A percentile compares a stretch with the other conserved stretches of the same genome.
phyloP scores from a whole-genome alignment of 345 rosid genomes.

The Geranium brycei region DNA sequence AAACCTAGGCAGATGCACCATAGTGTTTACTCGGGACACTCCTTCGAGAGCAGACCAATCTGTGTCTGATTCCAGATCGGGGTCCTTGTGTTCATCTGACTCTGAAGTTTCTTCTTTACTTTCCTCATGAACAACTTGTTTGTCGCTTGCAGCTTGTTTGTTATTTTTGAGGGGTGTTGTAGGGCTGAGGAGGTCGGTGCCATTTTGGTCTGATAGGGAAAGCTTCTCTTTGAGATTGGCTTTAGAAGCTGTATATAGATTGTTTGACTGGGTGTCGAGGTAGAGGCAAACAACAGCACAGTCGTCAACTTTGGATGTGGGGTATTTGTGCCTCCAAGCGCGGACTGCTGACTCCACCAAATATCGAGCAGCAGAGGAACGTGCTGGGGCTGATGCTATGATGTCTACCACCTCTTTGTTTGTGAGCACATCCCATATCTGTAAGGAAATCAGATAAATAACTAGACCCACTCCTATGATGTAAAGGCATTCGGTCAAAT shows the following conservation, averaged over 20 bases:
- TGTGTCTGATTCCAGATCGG: slow-evolving; percentile 27
- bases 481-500: neutral
- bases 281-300: slow-evolving; percentile 96
- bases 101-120: slow-evolving; percentile 10
- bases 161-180: slow-evolving; percentile 18
- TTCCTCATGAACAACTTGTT: slow-evolving; percentile 16
- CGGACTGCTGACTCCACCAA: slow-evolving; percentile 78
- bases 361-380: slow-evolving; percentile 61
- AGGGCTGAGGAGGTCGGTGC: slow-evolving; percentile 20
- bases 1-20: slow-evolving; percentile 65
- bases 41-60: slow-evolving; percentile 97
- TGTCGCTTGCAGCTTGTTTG: slow-evolving; percentile 20
- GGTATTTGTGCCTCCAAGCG: slow-evolving; percentile 88
- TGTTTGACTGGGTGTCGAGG: slow-evolving; percentile 34
- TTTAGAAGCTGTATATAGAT: slow-evolving; percentile 29
- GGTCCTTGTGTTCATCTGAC: slow-evolving; percentile 22
- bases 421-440: slow-evolving; percentile 97
- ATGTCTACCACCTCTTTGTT: slow-evolving; percentile 77
- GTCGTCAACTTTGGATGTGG: slow-evolving; percentile 87
- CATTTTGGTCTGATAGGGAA: slow-evolving; percentile 12
- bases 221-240: slow-evolving; percentile 25
- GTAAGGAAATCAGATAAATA: neutral
- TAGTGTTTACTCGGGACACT: slow-evolving; percentile 81
- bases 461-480: neutral
- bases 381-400: slow-evolving; percentile 59